phyloP scores from a whole-genome alignment of 495 filamentous ascomycete species.

The Daldinia concentrica region DNA sequence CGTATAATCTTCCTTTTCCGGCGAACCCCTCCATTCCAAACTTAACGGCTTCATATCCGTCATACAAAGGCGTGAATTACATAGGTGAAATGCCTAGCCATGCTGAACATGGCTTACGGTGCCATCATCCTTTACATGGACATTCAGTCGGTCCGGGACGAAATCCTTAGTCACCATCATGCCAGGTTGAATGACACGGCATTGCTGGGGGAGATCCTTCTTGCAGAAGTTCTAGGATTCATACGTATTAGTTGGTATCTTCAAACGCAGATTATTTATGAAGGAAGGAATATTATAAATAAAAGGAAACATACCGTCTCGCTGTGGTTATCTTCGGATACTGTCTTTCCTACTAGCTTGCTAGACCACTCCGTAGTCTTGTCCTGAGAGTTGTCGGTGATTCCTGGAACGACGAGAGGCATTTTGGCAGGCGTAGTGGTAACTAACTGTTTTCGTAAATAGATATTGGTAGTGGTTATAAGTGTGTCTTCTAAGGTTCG shows the following conservation, averaged over 20 bases:
- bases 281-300: too few species aligned
- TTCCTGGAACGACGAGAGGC: slow-evolving; percentile 84
- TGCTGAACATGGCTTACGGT: slow-evolving; percentile 75
- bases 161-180: slow-evolving; percentile 61
- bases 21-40: neutral
- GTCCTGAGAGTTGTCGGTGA: slow-evolving; percentile 63
- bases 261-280: neutral
- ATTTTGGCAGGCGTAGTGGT: slow-evolving; percentile 61
- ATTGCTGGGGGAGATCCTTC: slow-evolving; percentile 72
- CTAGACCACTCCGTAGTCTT: slow-evolving; percentile 72
- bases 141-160: slow-evolving; percentile 65
- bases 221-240: slow-evolving; percentile 74
- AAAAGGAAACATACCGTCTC: slow-evolving; percentile 61
- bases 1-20: neutral
- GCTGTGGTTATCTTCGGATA: slow-evolving; percentile 51
- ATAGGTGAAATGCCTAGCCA: slow-evolving; percentile 50
- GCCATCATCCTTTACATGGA: slow-evolving; percentile 76
- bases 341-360: slow-evolving; percentile 81
- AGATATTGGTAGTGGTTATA: neutral
- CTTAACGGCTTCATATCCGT: neutral
- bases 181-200: slow-evolving; percentile 73
- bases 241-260: slow-evolving; percentile 17
- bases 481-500: neutral
- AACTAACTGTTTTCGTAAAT: neutral
- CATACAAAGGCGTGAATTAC: neutral